Percentiles rank a stretch among this genome's conserved stretches.
Evolutionary conservation across 1,284 basidiomycete genomes (phyloP).

Genomic region (Tylopilus sp.): DNA sequence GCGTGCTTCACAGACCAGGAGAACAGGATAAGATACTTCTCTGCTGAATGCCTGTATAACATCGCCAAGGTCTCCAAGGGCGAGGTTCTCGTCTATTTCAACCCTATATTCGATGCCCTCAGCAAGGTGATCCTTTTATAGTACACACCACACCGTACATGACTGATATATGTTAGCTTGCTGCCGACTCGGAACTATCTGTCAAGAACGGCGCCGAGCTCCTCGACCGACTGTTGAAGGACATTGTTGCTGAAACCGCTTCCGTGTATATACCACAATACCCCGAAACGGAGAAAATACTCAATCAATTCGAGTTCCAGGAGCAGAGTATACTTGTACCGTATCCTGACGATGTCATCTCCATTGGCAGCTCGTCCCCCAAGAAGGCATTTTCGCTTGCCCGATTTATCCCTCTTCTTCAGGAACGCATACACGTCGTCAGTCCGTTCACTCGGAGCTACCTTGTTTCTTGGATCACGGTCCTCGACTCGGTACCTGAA

Average conservation of each 20-base stretch:
- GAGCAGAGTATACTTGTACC: constrained; percentile 58
- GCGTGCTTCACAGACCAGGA: constrained; percentile 93
- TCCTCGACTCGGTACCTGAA: constrained; percentile 95
- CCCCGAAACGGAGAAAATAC: constrained; percentile 69
- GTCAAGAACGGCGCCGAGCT: constrained; percentile 99
- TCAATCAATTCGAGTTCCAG: constrained; percentile 42
- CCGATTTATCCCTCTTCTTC: constrained; percentile 89
- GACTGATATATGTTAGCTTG: constrained; percentile 56
- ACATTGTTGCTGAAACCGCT: constrained; percentile 95
- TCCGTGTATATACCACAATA: constrained; percentile 92
- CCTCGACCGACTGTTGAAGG: constrained; percentile 94
- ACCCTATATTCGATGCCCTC: constrained; percentile 95
- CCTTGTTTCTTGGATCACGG: constrained; percentile 93
- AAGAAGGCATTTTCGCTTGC: constrained; percentile 87
- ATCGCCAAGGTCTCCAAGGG: constrained; percentile 98
- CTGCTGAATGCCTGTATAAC: constrained; percentile 97
- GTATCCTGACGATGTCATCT: constrained; percentile 52
- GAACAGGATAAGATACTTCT: constrained; percentile 93
- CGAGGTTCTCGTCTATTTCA: constrained; percentile 95
- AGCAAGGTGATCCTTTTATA: constrained; percentile 68
- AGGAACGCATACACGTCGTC: constrained; percentile 91
- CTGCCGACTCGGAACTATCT: constrained; percentile 92
- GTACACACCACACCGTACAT: constrained; percentile 2
- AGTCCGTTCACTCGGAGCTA: constrained; percentile 96
- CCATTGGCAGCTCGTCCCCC: constrained; percentile 41